Evolutionary conservation across 306 rosid species (phyloP).

Genomic region (Inga laurina): DNA sequence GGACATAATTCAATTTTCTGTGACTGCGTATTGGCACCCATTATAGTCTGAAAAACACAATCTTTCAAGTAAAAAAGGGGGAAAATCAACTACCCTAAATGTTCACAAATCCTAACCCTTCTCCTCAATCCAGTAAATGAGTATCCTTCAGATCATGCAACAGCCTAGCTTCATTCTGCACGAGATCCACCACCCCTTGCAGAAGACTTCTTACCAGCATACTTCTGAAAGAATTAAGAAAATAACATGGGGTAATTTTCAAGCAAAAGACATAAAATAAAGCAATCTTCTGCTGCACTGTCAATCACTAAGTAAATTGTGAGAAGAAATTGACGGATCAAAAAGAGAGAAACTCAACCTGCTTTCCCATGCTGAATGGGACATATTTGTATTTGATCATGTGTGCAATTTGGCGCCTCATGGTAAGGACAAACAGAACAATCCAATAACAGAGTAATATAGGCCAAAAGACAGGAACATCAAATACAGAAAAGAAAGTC

Average conservation of each 20-base stretch:
- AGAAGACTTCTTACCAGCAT: slow-evolving; percentile 48
- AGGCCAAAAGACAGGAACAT: slow-evolving; percentile 79
- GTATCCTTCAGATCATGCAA: slow-evolving; percentile 33
- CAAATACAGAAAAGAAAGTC: slow-evolving; percentile 73
- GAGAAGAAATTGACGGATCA: not conserved
- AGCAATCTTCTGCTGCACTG: not conserved
- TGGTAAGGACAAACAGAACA: slow-evolving; percentile 65
- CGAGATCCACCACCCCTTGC: slow-evolving; percentile 48
- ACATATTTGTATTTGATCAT: slow-evolving; percentile 68
- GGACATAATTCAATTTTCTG: slow-evolving; percentile 36
- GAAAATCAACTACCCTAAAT: slow-evolving; percentile 48
- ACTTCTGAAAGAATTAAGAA: slow-evolving; percentile 40
- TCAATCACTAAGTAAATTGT: not conserved
- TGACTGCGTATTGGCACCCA: slow-evolving; percentile 42
- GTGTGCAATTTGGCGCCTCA: slow-evolving; percentile 71
- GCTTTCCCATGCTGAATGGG: slow-evolving; percentile 63
- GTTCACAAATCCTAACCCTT: slow-evolving; percentile 49
- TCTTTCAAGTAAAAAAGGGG: slow-evolving; percentile 14
- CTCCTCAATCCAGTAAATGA: slow-evolving; percentile 25
- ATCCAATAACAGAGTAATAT: slow-evolving; percentile 68
- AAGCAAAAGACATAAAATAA: not conserved
- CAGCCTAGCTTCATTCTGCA: slow-evolving; percentile 48
- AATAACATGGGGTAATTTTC: not conserved
- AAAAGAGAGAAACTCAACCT: slow-evolving; percentile 38
- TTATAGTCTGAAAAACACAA: slow-evolving; percentile 27